Base-by-base conservation (phyloP, 139 green algal genomes). In the Medakamo hakoo region DNA sequence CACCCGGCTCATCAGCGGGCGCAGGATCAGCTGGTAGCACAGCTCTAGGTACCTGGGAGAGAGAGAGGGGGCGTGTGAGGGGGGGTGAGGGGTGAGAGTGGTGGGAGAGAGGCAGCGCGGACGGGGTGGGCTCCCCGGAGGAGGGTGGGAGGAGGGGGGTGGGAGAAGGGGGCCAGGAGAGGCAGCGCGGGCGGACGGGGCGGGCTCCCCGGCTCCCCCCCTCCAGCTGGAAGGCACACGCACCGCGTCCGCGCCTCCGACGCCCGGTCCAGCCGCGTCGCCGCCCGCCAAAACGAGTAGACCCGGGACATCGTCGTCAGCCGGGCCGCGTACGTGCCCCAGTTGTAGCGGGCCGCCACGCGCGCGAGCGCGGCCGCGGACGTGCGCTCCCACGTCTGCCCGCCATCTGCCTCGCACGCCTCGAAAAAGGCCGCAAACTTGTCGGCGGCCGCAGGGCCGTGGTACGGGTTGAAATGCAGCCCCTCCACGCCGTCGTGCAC, bases 381-480 rank as follows among this genome's bases (percentile, higher is more conserved):
- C 28, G 88, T 69, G 27, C 52, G 56, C 21, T 76, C 64, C 83
- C 83, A 90, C 49, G 78, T 48, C 19, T 49, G 48, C n/a, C n/a
- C n/a, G 23, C 30, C 52, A 3, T 76, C 73, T 66, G 74, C 63
- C 24, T n/a, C 21, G 57, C 71, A 82, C 19, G 69, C 59, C 62
- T 93, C 78, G 68, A 93, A 93, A 63, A 93, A 93, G 55, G 86
- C 71, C 0, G 71, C 83, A 70, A 93, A 87, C 3, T 80, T 59
- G 4, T 88, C 68, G 3, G 75, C 83, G 4, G 77, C 71, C 25
- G 63, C 60, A 0, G 68, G 72, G 0, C 73, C 78, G 64, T 87
- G 81, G 69, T 86, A 90, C 0, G 85, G 85, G 66, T 93, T 83
- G 21, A 93, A 86, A 63, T 93, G 80, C 78, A 87, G 93, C 9